Conservation (phyloP, 495 filamentous ascomycete species). For the Penicillium bovifimosum region DNA sequence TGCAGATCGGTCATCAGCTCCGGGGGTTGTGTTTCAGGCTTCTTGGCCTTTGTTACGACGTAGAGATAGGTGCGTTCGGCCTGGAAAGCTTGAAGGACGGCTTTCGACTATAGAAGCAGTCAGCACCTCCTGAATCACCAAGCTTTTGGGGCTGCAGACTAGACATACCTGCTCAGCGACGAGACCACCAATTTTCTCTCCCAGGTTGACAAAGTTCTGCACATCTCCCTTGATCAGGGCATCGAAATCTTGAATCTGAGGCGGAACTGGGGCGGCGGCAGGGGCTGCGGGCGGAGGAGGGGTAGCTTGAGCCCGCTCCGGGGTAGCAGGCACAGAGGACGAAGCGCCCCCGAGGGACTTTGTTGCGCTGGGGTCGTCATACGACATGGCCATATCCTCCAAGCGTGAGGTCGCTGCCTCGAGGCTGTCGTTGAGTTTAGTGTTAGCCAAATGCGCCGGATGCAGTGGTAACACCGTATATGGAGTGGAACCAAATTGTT, state of each 20-base stretch:
- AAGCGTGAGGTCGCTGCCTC: conserved; percentile 95
- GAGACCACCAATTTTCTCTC: conserved; percentile 68
- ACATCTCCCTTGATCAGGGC: conserved; percentile 69
- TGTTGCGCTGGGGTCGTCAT: conserved; percentile 50
- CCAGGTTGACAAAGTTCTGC: conserved; percentile 69
- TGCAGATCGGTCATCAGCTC: conserved; percentile 80
- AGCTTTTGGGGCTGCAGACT: no score
- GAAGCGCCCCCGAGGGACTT: conserved; percentile 40
- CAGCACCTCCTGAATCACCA: conserved; percentile 3
- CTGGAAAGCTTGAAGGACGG: conserved; percentile 62
- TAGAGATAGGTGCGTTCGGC: conserved; percentile 83
- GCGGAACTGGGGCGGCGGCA: conserved; percentile 59
- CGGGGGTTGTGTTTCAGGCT: conserved; percentile 67
- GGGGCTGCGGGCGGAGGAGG: conserved; percentile 42
- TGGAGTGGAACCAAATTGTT: not conserved
- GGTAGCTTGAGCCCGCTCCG: conserved; percentile 36
- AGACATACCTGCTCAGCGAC: conserved; percentile 70
- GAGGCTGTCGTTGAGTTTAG: conserved; percentile 54
- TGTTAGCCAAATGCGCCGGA: conserved; percentile 19
- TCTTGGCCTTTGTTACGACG: conserved; percentile 85
- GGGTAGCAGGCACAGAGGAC: conserved; percentile 29
- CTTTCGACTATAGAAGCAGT: conserved; percentile 44
- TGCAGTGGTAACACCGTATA: not conserved
- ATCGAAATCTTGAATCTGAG: conserved; percentile 80
- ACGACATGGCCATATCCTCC: conserved; percentile 85